These are phyloP conservation scores for Tetragonia tetragonoides DNA, from an alignment of 148 eudicot genomes.

Conservation along the genomic window DNA sequence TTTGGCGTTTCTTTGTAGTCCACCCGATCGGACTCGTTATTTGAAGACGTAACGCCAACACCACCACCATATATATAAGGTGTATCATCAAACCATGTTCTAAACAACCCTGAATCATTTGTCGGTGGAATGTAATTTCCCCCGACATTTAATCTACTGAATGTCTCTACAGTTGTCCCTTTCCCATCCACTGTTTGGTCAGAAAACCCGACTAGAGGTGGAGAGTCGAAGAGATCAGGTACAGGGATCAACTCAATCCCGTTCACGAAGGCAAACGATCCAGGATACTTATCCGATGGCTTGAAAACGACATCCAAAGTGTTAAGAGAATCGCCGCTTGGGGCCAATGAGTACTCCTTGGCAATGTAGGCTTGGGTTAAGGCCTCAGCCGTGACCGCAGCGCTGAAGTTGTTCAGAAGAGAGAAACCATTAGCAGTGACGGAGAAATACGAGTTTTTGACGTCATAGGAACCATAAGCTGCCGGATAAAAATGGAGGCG, in stretches of 20 bases:
- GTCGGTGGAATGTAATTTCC: conserved; percentile 63
- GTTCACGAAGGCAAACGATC: conserved; percentile 63
- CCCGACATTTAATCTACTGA: conserved; percentile 73
- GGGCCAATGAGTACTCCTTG: conserved; percentile 55
- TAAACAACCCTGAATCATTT: conserved; percentile 63
- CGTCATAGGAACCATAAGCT: conserved; percentile 39
- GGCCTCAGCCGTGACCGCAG: conserved; percentile 58
- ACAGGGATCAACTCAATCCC: conserved; percentile 68
- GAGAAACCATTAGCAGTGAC: conserved; percentile 48
- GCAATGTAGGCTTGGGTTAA: conserved; percentile 66
- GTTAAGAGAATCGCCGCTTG: conserved; percentile 16
- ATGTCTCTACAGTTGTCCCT: conserved; percentile 38
- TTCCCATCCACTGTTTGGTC: conserved; percentile 32
- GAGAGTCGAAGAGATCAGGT: conserved; percentile 45
- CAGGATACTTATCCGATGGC: conserved; percentile 42
- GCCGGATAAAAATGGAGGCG: conserved; percentile 79
- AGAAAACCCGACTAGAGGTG: conserved; percentile 40
- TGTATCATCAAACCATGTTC: conserved; percentile 91
- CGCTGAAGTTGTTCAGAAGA: conserved; percentile 69
- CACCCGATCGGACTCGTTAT: conserved; percentile 32
- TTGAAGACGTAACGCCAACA: conserved; percentile 42
- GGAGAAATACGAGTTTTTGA: conserved; percentile 52
- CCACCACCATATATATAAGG: conserved; percentile 57
- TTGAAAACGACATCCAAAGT: conserved; percentile 45
- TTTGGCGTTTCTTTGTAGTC: conserved; percentile 28